Base-by-base conservation (phyloP, 495 filamentous ascomycete species). In the Lophiostoma macrostomum region DNA sequence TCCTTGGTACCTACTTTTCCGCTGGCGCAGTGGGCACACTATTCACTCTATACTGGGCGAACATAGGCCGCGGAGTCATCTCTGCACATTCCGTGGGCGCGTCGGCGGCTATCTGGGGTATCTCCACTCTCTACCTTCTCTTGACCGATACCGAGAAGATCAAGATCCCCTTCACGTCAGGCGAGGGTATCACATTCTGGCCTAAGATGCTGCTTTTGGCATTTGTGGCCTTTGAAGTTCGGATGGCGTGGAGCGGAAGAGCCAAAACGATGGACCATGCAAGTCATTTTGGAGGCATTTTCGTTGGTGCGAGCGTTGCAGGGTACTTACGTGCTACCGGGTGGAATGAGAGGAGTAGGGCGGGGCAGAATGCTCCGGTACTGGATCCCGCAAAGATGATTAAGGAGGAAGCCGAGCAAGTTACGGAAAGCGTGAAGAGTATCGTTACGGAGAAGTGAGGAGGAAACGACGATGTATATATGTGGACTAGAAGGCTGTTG, bases 1-100 rank as follows among this genome's bases (percentile, higher is more conserved):
- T 96, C 69, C 73, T 98, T 3, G 82, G 84, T 6, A 72, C 95
- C 5, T 94, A 89, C 67, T 60, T 94, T 30, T 69, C 80, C 0
- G 73, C 80, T 3, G 91, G 88, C 32, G 77, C 78, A 0, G 20
- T 88, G 11, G 84, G 82, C 25, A 84, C 83, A 2, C 50, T 63
- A 4, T 10, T 27, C 20, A 18, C 42, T 1, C 44, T 60, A n/a
- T 60, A 60, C 50, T 53, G 49, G 49, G 41, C 49, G 10, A 60
- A 60, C 22, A 20, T 60, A 1, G 56, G 56, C 35, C 32, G 35
- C 0, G 43, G 42, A 5, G 0, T 1, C 1, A 53, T 53, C 12
- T 12, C 25, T 10, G 19, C 46, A n/a, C 56, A 60, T 27, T 38
- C 41, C 1, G 35, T 60, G 2, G 56, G 56, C 14, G 56, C 56